These are phyloP conservation scores for Sarcodon sp. DNA, from an alignment of 768 basidiomycete genomes.

Conservation along the genomic window DNA sequence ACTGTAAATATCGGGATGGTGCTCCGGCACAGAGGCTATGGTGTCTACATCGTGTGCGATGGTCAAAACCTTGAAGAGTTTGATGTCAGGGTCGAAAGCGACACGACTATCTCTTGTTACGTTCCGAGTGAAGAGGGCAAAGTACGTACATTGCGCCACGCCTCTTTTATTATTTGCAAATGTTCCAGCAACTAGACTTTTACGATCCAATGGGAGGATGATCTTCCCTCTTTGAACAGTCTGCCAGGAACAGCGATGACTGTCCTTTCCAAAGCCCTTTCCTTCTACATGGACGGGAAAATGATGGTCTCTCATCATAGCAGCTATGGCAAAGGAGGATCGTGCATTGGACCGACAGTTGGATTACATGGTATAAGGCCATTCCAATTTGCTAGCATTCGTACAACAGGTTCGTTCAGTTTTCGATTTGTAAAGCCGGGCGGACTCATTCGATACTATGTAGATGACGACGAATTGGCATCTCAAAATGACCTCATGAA, in stretches of 20 bases:
- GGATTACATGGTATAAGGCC: slow-evolving; percentile 1
- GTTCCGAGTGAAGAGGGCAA: slow-evolving; percentile 7
- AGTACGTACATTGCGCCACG: slow-evolving; percentile 1
- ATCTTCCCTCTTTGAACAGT: slow-evolving; percentile 2
- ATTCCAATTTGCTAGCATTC: not conserved
- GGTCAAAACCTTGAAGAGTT: slow-evolving; percentile 5
- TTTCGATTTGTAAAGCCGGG: not conserved
- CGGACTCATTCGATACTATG: not conserved
- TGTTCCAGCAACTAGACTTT: slow-evolving; percentile 1
- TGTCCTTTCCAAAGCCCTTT: no score
- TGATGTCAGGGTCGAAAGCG: slow-evolving; percentile 5
- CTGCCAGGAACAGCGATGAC: not conserved
- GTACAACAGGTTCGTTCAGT: not conserved
- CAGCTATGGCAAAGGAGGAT: not conserved
- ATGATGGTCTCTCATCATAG: slow-evolving; percentile 5
- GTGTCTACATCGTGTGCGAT: slow-evolving; percentile 7
- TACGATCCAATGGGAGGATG: slow-evolving; percentile 7
- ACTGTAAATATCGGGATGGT: slow-evolving; percentile 1
- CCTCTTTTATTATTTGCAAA: not conserved
- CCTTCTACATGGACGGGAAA: slow-evolving; percentile 7
- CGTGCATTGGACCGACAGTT: no score
- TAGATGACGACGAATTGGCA: not conserved
- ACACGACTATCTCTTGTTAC: slow-evolving; percentile 8
- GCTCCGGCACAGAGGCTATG: slow-evolving; percentile 4
- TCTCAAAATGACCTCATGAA: not conserved